Conservation (phyloP, 805 yeast species). For the Lipomyces sp. region DNA sequence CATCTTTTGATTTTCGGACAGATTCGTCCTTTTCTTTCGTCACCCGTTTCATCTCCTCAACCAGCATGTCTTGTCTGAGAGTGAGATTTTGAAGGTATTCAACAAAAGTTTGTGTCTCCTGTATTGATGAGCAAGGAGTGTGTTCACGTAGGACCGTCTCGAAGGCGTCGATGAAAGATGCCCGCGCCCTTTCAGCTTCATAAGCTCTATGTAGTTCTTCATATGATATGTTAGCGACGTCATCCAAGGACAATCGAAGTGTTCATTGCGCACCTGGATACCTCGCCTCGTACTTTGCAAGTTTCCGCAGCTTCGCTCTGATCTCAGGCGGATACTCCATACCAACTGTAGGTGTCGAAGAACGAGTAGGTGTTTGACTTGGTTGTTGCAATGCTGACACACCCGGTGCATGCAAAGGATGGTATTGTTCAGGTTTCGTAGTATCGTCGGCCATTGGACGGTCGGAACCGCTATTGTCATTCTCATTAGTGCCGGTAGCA, state of each 20-base stretch:
- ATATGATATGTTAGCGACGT: background rate
- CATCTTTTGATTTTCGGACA: background rate
- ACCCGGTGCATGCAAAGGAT: background rate
- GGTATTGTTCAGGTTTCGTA: background rate
- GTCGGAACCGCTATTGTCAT: background rate
- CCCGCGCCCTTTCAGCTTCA: slow-evolving; percentile 73
- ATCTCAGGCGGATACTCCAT: slow-evolving; percentile 59
- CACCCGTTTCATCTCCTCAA: slow-evolving; percentile 64
- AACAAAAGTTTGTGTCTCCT: slow-evolving; percentile 71
- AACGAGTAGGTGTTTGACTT: slow-evolving; percentile 14
- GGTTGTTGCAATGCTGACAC: slow-evolving; percentile 4
- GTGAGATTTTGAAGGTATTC: slow-evolving; percentile 70
- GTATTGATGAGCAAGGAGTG: slow-evolving; percentile 78
- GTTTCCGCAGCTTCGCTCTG: slow-evolving; percentile 68
- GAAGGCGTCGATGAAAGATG: slow-evolving; percentile 61
- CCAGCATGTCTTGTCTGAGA: slow-evolving; percentile 63
- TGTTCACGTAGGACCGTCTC: slow-evolving; percentile 74
- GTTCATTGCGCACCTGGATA: slow-evolving; percentile 62
- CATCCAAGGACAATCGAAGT: background rate
- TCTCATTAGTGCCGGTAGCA: background rate
- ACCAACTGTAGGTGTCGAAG: slow-evolving; percentile 28
- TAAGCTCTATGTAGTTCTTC: slow-evolving; percentile 72
- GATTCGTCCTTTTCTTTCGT: slow-evolving; percentile 38
- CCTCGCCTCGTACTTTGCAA: slow-evolving; percentile 84
- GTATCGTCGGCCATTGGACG: slow-evolving; percentile 1